Evolutionary conservation across 371 early-diverging fungal species (phyloP).

Genomic region (Saksenaea oblongispora): DNA sequence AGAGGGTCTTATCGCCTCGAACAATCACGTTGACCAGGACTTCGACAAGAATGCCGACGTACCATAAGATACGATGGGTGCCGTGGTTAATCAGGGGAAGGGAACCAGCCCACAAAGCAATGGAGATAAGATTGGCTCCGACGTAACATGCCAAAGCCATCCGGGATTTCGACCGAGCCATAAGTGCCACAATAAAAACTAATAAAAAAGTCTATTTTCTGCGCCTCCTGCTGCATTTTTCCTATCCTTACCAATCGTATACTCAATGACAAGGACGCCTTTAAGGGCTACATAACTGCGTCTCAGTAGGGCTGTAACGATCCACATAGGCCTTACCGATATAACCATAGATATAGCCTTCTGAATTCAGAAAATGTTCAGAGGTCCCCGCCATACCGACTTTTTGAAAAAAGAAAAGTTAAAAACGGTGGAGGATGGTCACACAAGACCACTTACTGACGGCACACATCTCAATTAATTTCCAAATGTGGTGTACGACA

Average conservation of each 20-base stretch:
- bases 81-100: conserved; percentile 37
- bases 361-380: conserved; percentile 46
- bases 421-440: not conserved
- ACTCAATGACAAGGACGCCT: conserved; percentile 53
- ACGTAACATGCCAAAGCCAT: conserved; percentile 42
- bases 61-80: conserved; percentile 58
- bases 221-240: not conserved
- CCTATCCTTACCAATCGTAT: conserved; percentile 47
- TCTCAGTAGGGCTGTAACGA: not conserved
- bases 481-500: conserved; percentile 54
- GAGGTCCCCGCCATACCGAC: conserved; percentile 54
- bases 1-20: conserved; percentile 48
- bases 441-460: conserved; percentile 37
- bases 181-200: conserved; percentile 43
- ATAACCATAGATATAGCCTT: conserved; percentile 54
- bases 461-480: conserved; percentile 53
- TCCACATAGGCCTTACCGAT: conserved; percentile 28
- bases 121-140: conserved; percentile 51
- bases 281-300: conserved; percentile 35
- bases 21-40: conserved; percentile 51
- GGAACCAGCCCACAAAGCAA: conserved; percentile 55
- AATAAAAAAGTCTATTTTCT: not conserved
- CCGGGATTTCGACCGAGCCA: conserved; percentile 48
- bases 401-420: conserved; percentile 7
- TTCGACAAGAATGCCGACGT: conserved; percentile 47